These are phyloP conservation scores for Phtheirospermum japonicum DNA, from an alignment of 257 asterid species.

Conservation along the genomic window DNA sequence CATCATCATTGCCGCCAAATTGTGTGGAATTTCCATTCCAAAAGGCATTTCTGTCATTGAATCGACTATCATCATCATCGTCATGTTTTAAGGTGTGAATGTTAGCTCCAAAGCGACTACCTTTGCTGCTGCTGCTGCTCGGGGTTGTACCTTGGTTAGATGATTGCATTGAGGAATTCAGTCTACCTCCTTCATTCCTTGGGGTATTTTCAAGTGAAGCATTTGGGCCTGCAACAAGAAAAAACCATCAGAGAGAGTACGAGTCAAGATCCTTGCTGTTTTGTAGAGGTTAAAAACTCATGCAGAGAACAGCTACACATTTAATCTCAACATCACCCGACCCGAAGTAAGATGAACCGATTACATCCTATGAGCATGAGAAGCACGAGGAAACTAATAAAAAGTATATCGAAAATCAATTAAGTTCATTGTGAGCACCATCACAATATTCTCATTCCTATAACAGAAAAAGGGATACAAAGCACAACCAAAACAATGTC, in stretches of 20 bases:
- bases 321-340: neutral
- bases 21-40: conserved; percentile 98
- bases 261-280: neutral
- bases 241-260: conserved; percentile 15
- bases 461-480: too few species aligned
- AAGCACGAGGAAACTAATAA: neutral
- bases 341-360: neutral
- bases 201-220: conserved; percentile 42
- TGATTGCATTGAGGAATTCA: conserved; percentile 28
- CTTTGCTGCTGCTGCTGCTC: conserved; percentile 34
- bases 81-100: conserved; percentile 84
- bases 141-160: conserved; percentile 36
- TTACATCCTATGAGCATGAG: neutral
- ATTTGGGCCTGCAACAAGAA: conserved; percentile 48
- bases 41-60: conserved; percentile 58
- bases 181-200: conserved; percentile 38
- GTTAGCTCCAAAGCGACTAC: conserved; percentile 63
- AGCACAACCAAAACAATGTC: neutral
- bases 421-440: neutral
- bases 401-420: neutral
- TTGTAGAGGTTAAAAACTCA: neutral
- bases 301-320: neutral
- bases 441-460: too few species aligned
- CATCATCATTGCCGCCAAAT: conserved; percentile 61
- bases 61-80: conserved; percentile 50